A percentile compares a stretch with the other conserved stretches of the same genome.
These are phyloP conservation scores for Spergularia azorica DNA, from an alignment of 179 eudicot genomes.

Conservation along the genomic window DNA sequence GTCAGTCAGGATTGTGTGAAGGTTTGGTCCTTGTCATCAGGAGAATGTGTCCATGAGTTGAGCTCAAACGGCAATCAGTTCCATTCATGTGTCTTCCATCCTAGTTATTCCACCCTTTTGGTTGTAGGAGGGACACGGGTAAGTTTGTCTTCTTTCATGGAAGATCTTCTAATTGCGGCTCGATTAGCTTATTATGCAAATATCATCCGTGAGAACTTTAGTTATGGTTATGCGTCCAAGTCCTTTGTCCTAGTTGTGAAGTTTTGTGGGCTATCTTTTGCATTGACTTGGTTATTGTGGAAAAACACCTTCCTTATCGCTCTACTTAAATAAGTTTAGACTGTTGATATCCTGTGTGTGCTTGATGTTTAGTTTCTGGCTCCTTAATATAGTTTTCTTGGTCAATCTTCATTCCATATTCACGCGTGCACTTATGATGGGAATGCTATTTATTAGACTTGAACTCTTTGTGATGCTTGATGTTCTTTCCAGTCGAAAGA, in stretches of 20 bases:
- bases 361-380: not conserved
- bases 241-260: not conserved
- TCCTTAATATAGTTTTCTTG: not conserved
- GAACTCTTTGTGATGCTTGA: not conserved
- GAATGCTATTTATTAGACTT: not conserved
- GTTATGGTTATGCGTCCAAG: not conserved
- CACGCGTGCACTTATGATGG: not conserved
- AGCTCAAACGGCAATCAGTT: constrained; percentile 73
- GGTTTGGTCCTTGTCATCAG: constrained; percentile 84
- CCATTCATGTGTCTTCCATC: constrained; percentile 97
- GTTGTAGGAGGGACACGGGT: constrained; percentile 94
- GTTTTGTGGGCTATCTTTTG: not conserved
- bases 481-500: not conserved
- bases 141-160: constrained; percentile 16
- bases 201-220: not conserved
- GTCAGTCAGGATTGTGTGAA: constrained; percentile 78
- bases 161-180: constrained; percentile 5
- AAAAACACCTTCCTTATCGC: not conserved
- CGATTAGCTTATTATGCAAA: not conserved
- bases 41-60: constrained; percentile 88
- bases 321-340: not conserved
- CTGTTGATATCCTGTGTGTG: not conserved
- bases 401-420: not conserved
- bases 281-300: not conserved
- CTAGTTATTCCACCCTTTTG: constrained; percentile 79